Base-by-base conservation (phyloP, 2,329 filamentous ascomycete genomes). In the Incumbomyces delicatus region DNA sequence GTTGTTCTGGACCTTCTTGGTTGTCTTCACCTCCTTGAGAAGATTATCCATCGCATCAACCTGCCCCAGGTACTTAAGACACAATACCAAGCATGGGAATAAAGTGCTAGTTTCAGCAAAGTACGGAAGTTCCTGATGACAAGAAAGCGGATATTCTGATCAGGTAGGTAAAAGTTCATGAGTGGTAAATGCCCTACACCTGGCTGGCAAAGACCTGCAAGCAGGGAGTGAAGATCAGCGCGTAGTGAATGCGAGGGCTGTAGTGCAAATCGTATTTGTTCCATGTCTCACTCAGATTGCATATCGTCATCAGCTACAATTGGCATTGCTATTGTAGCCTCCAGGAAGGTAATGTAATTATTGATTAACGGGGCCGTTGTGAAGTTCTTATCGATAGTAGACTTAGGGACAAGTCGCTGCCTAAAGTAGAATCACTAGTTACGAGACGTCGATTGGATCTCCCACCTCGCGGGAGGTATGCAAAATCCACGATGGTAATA, bases 11-110 rank as follows among this genome's bases (percentile, higher is more conserved):
- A 69, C 71, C 37, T 65, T 66, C 53, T 76, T 74, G 4, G 67
- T 71, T 40, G 70, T 73, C 66, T 71, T 76, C 54, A 78, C 66
- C 1, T 71, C 75, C 8, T 67, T 76, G 48, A 80, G 27, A 20
- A 81, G 62, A 22, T 70, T 70, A 47, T 78, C 76, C 78, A 81
- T 81, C 22, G 41, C 57, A 18, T 11, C 13, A 18, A 7, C n/a
- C 17, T 22, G 10, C 17, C 10, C 11, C 22, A 32, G 27, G 30
- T 32, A 17, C 12, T 35, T 17, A 35, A 17, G 33, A 35, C 12
- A 11, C 33, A 35, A 35, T 35, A 35, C 33, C 33, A 35, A n/a
- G 33, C 33, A 11, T 35, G 33, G 5, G 30, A 33, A 30, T 34
- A 22, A 18, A 44, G 13, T 16, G 41, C 41, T 34, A 22, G 16